Conservation (phyloP, 306 rosid species). For the Malus domestica region DNA sequence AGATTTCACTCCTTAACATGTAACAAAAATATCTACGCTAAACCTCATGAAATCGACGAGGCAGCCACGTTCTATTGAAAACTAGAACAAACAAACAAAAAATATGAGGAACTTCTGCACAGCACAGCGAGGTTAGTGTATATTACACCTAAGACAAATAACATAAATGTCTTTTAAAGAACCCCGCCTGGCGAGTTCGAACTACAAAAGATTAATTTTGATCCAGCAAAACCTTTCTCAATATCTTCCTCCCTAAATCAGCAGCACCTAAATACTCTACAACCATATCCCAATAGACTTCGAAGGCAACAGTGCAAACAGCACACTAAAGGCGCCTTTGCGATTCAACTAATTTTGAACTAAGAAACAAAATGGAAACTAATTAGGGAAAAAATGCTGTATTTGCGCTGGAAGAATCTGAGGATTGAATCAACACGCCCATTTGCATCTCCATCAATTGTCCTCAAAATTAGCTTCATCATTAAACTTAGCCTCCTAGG, state of each 20-base stretch:
- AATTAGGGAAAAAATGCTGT: conserved; percentile 36
- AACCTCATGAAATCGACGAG: conserved; percentile 22
- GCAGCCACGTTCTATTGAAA: conserved; percentile 17
- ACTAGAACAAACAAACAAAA: background rate
- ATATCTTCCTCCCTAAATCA: conserved; percentile 52
- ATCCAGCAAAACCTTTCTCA: conserved; percentile 33
- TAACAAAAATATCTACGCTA: conserved; percentile 15
- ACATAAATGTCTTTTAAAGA: conserved; percentile 31
- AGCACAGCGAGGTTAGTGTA: conserved; percentile 52
- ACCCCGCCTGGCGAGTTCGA: conserved; percentile 7
- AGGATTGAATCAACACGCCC: conserved; percentile 35
- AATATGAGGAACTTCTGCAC: conserved; percentile 58
- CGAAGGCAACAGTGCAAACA: conserved; percentile 32
- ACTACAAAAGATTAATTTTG: conserved; percentile 31
- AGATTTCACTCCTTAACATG: conserved; percentile 17
- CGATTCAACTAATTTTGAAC: conserved; percentile 36
- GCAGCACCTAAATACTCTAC: conserved; percentile 72
- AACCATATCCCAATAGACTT: conserved; percentile 39
- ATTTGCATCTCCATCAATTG: conserved; percentile 26
- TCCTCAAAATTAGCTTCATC: conserved; percentile 28
- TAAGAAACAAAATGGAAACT: conserved; percentile 34
- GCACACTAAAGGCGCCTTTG: conserved; percentile 32
- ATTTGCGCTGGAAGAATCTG: conserved; percentile 27
- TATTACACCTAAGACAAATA: conserved; percentile 50
- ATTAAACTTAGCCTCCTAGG: conserved; percentile 32